Conservation (phyloP, 768 basidiomycete genomes). For the Gymnopilus junonius region DNA sequence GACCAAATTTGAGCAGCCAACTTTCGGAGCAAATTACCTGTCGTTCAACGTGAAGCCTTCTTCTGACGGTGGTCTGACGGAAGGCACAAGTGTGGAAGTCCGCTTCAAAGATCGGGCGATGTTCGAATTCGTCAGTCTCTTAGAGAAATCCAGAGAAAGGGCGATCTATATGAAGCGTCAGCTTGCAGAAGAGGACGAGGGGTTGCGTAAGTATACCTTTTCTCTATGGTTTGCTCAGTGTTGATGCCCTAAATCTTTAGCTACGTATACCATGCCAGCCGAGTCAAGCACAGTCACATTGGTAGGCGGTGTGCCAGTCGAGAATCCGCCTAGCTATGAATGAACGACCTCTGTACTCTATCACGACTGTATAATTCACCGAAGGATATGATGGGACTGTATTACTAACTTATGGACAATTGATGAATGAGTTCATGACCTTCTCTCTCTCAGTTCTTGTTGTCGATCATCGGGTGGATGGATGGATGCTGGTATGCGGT, state of each 20-base stretch:
- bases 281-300: conserved; percentile 47
- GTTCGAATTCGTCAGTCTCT: conserved; percentile 71
- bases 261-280: conserved; percentile 49
- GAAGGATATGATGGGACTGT: neutral
- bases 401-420: conserved; percentile 1
- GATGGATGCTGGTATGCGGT: too few species aligned
- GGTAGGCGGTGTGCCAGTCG: conserved; percentile 46
- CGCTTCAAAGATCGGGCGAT: conserved; percentile 70
- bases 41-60: conserved; percentile 69
- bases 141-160: conserved; percentile 80
- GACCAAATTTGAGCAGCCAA: conserved; percentile 77
- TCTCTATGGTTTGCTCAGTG: neutral
- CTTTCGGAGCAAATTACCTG: conserved; percentile 71
- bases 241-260: conserved; percentile 25
- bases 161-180: conserved; percentile 78
- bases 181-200: conserved; percentile 57
- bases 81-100: conserved; percentile 68
- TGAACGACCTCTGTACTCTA: conserved; percentile 5
- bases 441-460: neutral
- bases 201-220: conserved; percentile 51
- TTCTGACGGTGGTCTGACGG: conserved; percentile 64
- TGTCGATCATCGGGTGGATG: neutral
- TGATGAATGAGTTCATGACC: neutral
- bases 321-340: conserved; percentile 58
- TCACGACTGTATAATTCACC: neutral